These are phyloP conservation scores for Allomyces javanicus DNA, from an alignment of 192 early-diverging fungal species.

Conservation along the genomic window DNA sequence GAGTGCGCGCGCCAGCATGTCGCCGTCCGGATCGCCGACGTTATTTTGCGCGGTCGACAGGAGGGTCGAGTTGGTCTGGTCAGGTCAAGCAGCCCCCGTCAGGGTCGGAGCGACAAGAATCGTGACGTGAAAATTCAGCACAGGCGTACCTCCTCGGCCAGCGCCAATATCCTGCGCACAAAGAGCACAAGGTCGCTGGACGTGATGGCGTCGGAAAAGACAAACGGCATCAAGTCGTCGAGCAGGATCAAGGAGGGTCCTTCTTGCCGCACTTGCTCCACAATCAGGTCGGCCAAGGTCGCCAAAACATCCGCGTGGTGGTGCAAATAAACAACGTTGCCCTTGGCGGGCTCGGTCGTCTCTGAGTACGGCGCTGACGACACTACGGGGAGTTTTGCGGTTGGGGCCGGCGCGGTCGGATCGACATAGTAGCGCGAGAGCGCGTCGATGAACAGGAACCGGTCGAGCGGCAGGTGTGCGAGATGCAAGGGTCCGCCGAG, in stretches of 20 bases:
- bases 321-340: not conserved
- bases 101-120: not conserved
- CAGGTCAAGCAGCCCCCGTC: not conserved
- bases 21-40: not conserved
- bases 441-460: not conserved
- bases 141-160: too few relatives aligned
- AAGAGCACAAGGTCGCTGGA: too few relatives aligned
- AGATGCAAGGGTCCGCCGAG: not conserved
- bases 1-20: not conserved
- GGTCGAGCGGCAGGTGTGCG: not conserved
- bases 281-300: not conserved
- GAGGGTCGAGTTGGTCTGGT: not conserved
- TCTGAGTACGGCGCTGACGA: too few relatives aligned
- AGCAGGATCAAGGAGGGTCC: not conserved
- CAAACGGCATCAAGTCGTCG: not conserved
- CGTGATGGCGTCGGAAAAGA: not conserved
- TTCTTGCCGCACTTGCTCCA: not conserved
- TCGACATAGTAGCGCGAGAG: not conserved
- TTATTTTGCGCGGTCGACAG: not conserved
- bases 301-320: not conserved
- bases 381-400: too few relatives aligned
- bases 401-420: too few relatives aligned
- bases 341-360: too few relatives aligned
- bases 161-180: too few relatives aligned
- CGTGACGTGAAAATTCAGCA: not conserved